Evolutionary conservation across 768 basidiomycete genomes (phyloP).

Genomic region (Gyrodon lividus): DNA sequence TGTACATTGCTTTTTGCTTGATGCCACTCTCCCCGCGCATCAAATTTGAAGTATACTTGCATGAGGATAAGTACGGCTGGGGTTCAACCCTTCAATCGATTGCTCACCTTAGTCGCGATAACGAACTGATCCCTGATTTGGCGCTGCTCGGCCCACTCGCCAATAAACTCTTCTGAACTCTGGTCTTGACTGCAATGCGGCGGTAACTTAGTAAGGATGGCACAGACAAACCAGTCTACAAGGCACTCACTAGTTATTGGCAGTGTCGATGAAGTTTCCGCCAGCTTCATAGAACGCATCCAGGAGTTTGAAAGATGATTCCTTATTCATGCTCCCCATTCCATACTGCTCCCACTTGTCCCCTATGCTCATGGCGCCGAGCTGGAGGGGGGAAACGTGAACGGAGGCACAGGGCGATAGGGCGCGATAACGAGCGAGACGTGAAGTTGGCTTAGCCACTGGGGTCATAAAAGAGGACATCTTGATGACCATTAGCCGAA

Average conservation of each 20-base stretch:
- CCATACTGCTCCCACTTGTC: constrained; percentile 35
- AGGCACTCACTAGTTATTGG: constrained; percentile 42
- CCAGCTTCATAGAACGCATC: constrained; percentile 44
- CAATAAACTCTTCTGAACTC: constrained; percentile 52
- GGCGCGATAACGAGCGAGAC: constrained; percentile 35
- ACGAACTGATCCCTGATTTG: constrained; percentile 46
- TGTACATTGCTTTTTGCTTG: constrained; percentile 26
- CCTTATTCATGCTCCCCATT: constrained; percentile 42
- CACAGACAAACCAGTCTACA: neutral
- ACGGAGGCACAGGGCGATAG: constrained; percentile 38
- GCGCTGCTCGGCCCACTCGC: constrained; percentile 49
- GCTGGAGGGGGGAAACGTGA: constrained; percentile 42
- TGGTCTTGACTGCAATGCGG: constrained; percentile 48
- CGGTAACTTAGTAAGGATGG: too few relatives aligned
- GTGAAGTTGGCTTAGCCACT: too few relatives aligned
- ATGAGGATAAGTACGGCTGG: neutral
- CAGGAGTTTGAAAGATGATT: constrained; percentile 44
- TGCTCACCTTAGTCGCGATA: constrained; percentile 43
- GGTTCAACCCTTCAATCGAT: too few relatives aligned
- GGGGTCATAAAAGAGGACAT: too few relatives aligned
- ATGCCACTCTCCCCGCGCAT: constrained; percentile 14
- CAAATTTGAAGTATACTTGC: constrained; percentile 22
- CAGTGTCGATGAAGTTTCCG: constrained; percentile 51
- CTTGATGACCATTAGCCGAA: too few relatives aligned
- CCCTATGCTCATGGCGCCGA: constrained; percentile 47